Evolutionary conservation across 169 alveolate genomes (phyloP).

Genomic region (Perkinsus olseni): DNA sequence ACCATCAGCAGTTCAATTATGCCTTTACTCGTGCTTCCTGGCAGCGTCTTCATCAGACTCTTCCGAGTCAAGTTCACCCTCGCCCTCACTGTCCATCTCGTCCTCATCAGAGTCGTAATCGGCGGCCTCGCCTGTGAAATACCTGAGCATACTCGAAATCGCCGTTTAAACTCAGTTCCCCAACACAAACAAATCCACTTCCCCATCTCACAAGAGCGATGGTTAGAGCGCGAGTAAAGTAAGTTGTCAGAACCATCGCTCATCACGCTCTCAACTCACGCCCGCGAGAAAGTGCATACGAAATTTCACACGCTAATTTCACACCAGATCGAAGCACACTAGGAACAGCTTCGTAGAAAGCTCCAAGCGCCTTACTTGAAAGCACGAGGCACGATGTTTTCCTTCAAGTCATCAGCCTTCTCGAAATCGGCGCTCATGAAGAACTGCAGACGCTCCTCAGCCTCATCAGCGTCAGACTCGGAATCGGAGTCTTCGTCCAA

Average conservation of each 20-base stretch:
- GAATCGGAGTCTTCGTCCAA: background rate
- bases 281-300: too few relatives aligned
- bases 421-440: background rate
- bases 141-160: background rate
- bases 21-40: background rate
- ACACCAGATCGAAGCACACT: too few relatives aligned
- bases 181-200: too few relatives aligned
- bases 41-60: background rate
- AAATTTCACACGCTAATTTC: too few relatives aligned
- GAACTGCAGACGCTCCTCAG: background rate
- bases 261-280: too few relatives aligned
- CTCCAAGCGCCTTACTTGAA: background rate
- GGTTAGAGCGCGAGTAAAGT: too few relatives aligned
- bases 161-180: too few relatives aligned
- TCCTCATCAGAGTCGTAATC: background rate
- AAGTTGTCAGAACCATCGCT: too few relatives aligned
- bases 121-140: background rate
- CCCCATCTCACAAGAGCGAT: too few relatives aligned
- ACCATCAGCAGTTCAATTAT: background rate
- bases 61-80: background rate
- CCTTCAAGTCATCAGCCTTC: conserved; percentile 1
- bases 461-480: background rate
- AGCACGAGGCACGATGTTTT: background rate
- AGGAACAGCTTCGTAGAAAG: too few relatives aligned
- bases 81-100: background rate